These are phyloP conservation scores for Bipolaris sorokiniana DNA, from an alignment of 2,329 filamentous ascomycete species.

Conservation along the genomic window DNA sequence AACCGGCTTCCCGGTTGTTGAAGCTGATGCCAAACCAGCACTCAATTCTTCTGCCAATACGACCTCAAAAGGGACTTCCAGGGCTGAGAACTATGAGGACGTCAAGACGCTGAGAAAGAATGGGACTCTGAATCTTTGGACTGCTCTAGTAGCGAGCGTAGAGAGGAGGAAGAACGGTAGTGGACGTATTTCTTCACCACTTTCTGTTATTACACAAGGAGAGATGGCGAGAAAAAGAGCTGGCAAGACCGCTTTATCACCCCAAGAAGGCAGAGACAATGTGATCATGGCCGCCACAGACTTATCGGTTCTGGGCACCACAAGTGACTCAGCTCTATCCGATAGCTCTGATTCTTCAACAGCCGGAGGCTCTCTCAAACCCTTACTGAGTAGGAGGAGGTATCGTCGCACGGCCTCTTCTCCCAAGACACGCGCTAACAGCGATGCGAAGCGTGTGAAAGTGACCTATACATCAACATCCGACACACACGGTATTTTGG, in stretches of 20 bases:
- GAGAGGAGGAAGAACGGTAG: slow-evolving; percentile 27
- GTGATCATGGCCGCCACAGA: slow-evolving; percentile 1
- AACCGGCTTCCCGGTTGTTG: slow-evolving; percentile 1
- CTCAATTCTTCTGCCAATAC: slow-evolving; percentile 6
- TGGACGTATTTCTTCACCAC: slow-evolving; percentile 20
- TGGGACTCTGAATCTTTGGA: slow-evolving; percentile 31
- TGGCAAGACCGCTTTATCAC: accelerated
- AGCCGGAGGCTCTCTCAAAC: slow-evolving; percentile 6
- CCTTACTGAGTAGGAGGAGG: slow-evolving; percentile 4
- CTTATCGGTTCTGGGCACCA: neutral
- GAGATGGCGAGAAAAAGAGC: slow-evolving; percentile 1
- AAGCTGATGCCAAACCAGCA: neutral
- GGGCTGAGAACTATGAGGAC: slow-evolving; percentile 16
- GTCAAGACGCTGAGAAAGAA: neutral
- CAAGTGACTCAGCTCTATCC: neutral
- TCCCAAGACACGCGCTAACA: neutral
- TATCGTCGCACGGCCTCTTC: slow-evolving; percentile 5
- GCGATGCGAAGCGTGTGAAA: neutral
- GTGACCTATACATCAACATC: neutral
- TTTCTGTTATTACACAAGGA: slow-evolving; percentile 17
- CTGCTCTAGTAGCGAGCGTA: slow-evolving; percentile 34
- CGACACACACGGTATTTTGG: slow-evolving; percentile 9
- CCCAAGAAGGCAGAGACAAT: slow-evolving; percentile 12
- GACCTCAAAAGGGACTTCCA: slow-evolving; percentile 24
- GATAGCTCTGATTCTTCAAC: neutral